A percentile compares a stretch with the other conserved stretches of the same genome.
phyloP scores from a whole-genome alignment of 345 rosid genomes.

The Linum usitatissimum region DNA sequence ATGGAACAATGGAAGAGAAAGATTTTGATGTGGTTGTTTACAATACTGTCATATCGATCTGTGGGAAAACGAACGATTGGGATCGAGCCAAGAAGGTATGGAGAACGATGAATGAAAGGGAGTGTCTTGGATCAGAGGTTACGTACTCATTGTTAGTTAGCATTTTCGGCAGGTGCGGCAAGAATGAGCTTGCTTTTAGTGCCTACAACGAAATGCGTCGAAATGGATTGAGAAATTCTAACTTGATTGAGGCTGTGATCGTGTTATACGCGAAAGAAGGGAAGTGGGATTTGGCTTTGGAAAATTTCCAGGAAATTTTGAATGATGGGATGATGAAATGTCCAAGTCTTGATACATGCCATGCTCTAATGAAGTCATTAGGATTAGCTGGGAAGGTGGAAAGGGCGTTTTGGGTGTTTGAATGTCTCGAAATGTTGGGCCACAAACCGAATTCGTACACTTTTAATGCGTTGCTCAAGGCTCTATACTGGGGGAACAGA shows the following conservation, averaged over 20 bases:
- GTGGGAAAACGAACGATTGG: slow-evolving; percentile 49
- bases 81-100: slow-evolving; percentile 47
- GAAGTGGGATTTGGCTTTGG: slow-evolving; percentile 45
- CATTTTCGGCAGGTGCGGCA: slow-evolving; percentile 58
- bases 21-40: slow-evolving; percentile 54
- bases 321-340: slow-evolving; percentile 21
- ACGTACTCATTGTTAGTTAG: slow-evolving; percentile 57
- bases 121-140: slow-evolving; percentile 42
- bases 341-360: slow-evolving; percentile 59
- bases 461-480: slow-evolving; percentile 59
- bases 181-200: slow-evolving; percentile 51
- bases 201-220: slow-evolving; percentile 58
- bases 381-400: slow-evolving; percentile 56
- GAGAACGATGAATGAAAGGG: slow-evolving; percentile 49
- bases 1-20: slow-evolving; percentile 34
- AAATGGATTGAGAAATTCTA: slow-evolving; percentile 26
- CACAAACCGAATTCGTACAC: slow-evolving; percentile 64
- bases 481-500: slow-evolving; percentile 46
- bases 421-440: slow-evolving; percentile 36
- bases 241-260: slow-evolving; percentile 41
- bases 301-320: slow-evolving; percentile 43
- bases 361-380: slow-evolving; percentile 54
- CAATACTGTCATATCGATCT: slow-evolving; percentile 61
- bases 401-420: slow-evolving; percentile 47
- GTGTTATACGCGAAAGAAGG: slow-evolving; percentile 53